phyloP scores from a whole-genome alignment of 169 alveolate genomes.

The Eimeria zaria region DNA sequence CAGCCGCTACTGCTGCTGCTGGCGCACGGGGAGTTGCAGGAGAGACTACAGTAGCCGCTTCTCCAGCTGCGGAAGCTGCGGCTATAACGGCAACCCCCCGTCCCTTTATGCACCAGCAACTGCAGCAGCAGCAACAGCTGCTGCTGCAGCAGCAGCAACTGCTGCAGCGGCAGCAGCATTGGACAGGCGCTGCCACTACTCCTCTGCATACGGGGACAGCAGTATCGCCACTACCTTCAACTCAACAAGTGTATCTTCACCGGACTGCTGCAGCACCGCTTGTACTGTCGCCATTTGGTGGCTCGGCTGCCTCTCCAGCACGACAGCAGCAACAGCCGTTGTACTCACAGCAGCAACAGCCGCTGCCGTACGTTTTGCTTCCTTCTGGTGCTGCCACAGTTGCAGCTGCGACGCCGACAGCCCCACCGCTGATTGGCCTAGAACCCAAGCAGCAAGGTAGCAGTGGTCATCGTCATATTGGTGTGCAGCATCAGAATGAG shows the following conservation, averaged over 20 bases:
- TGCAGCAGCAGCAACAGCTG: constrained; percentile 59
- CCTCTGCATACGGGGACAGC: constrained; percentile 40
- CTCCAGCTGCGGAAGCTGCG: not conserved
- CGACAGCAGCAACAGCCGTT: constrained; percentile 69
- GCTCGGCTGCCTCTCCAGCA: constrained; percentile 24
- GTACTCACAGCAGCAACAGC: constrained; percentile 64
- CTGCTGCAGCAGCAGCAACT: constrained; percentile 37
- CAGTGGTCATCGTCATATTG: not conserved
- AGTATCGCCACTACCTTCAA: not conserved
- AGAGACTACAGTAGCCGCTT: not conserved
- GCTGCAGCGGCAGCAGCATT: constrained; percentile 23
- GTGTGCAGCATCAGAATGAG: constrained; percentile 32
- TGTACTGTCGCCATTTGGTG: constrained; percentile 46
- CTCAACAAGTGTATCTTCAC: constrained; percentile 63
- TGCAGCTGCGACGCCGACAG: constrained; percentile 42
- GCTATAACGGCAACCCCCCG: constrained; percentile 1
- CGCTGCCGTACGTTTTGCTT: not conserved
- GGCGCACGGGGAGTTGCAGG: not conserved
- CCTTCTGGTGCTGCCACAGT: constrained; percentile 19
- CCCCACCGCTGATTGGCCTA: not conserved
- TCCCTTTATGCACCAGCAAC: constrained; percentile 48
- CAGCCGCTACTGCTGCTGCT: constrained; percentile 26
- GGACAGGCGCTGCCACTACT: not conserved
- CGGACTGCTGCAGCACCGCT: constrained; percentile 53
- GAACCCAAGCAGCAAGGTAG: constrained; percentile 21